Conservation (phyloP, 306 rosid genomes). For the Quillaja saponaria region DNA sequence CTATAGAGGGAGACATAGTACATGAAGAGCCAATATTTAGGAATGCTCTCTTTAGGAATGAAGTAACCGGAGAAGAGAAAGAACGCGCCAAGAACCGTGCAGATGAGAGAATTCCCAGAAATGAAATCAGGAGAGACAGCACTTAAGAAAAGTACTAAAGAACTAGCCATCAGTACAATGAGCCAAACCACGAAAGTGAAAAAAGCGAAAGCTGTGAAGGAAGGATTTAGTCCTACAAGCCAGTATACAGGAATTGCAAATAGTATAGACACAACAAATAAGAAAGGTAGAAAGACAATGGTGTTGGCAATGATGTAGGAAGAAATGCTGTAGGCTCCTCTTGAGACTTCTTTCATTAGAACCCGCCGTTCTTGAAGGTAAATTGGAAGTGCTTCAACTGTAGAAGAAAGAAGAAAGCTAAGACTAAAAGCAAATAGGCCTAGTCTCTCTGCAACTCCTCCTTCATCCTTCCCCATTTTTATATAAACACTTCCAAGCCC, state of each 20-base stretch:
- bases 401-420: constrained; percentile 83
- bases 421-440: constrained; percentile 88
- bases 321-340: constrained; percentile 76
- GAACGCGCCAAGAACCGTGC: constrained; percentile 84
- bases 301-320: constrained; percentile 90
- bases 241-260: constrained; percentile 77
- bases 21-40: constrained; percentile 89
- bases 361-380: constrained; percentile 84
- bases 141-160: constrained; percentile 75
- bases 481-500: constrained; percentile 78
- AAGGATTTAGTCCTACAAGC: constrained; percentile 87
- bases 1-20: constrained; percentile 87
- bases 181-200: constrained; percentile 86
- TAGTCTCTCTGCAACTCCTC: constrained; percentile 65
- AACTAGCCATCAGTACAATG: constrained; percentile 86
- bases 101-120: constrained; percentile 80
- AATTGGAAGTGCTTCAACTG: constrained; percentile 88
- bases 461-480: constrained; percentile 67
- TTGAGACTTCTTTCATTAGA: constrained; percentile 84
- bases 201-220: constrained; percentile 58
- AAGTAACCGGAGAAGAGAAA: constrained; percentile 93
- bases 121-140: constrained; percentile 89
- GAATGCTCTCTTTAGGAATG: constrained; percentile 83
- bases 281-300: constrained; percentile 71
- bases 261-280: constrained; percentile 67